A percentile compares a stretch with the other conserved stretches of the same genome.
phyloP scores from a whole-genome alignment of 345 rosid species.

The Viola odorata region DNA sequence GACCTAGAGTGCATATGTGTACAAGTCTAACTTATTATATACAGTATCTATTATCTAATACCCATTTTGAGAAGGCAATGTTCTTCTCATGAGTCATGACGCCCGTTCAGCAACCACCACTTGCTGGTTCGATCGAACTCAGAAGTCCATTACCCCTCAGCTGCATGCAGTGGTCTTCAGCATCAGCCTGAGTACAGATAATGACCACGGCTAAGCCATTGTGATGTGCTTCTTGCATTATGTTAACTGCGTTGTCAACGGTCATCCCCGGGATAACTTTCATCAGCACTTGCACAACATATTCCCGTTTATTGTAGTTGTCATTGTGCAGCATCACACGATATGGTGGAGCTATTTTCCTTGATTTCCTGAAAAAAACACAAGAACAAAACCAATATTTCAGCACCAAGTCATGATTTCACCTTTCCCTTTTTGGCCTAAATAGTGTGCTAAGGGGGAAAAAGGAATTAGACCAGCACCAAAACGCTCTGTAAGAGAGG shows the following conservation, averaged over 20 bases:
- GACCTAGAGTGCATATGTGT: conserved; percentile 10
- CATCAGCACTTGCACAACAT: conserved; percentile 93
- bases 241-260: conserved; percentile 82
- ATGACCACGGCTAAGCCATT: conserved; percentile 88
- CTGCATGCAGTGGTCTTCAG: conserved; percentile 94
- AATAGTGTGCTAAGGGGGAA: background rate
- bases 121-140: conserved; percentile 90
- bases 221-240: conserved; percentile 96
- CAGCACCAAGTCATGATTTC: background rate
- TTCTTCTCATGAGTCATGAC: background rate
- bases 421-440: background rate
- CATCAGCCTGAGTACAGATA: conserved; percentile 86
- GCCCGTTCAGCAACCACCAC: conserved; percentile 65
- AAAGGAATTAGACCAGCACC: background rate
- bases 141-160: conserved; percentile 87
- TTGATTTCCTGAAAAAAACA: conserved; percentile 52
- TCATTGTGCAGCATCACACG: conserved; percentile 84
- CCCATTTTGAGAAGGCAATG: too few species aligned
- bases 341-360: conserved; percentile 79
- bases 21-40: conserved; percentile 20
- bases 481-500: background rate
- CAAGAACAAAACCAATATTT: background rate
- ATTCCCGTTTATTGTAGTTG: conserved; percentile 83
- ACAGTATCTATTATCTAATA: conserved; percentile 21
- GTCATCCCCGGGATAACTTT: conserved; percentile 96